phyloP scores from a whole-genome alignment of 768 basidiomycete species.

The Phaeotremella skinneri region DNA sequence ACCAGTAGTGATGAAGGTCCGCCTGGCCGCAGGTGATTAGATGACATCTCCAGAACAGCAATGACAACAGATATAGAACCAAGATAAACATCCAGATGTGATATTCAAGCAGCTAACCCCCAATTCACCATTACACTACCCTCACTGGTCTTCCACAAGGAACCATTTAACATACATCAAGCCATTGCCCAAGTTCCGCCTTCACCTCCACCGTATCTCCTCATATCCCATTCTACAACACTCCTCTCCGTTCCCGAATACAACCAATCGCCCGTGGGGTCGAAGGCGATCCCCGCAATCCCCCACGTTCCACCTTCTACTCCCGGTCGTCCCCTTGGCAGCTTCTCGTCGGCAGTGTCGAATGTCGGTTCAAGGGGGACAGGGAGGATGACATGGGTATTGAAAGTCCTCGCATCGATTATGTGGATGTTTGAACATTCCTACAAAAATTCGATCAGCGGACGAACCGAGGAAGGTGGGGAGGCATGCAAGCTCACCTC shows the following conservation, averaged over 20 bases:
- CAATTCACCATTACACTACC: too few relatives aligned
- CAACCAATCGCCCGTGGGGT: constrained; percentile 64
- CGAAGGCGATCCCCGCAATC: constrained; percentile 71
- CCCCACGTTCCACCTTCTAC: constrained; percentile 44
- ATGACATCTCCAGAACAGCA: too few relatives aligned
- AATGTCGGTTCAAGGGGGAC: constrained; percentile 29
- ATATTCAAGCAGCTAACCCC: too few relatives aligned
- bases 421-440: constrained; percentile 79
- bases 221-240: constrained; percentile 73
- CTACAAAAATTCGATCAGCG: constrained; percentile 52
- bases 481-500: constrained; percentile 60
- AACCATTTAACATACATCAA: constrained; percentile 23
- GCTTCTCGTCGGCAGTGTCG: background rate
- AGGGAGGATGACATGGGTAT: constrained; percentile 52
- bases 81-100: too few relatives aligned
- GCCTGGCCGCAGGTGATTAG: too few relatives aligned
- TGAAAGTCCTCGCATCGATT: constrained; percentile 82
- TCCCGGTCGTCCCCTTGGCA: constrained; percentile 17
- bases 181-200: constrained; percentile 36
- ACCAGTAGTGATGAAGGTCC: too few relatives aligned
- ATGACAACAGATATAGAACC: too few relatives aligned
- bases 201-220: constrained; percentile 38
- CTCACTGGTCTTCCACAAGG: too few relatives aligned
- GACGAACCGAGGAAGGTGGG: background rate
- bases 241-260: constrained; percentile 67